Percentiles rank a stretch among this genome's conserved stretches.
Conservation (phyloP, 2,329 filamentous ascomycete species). For the Albifimbria verrucaria region DNA sequence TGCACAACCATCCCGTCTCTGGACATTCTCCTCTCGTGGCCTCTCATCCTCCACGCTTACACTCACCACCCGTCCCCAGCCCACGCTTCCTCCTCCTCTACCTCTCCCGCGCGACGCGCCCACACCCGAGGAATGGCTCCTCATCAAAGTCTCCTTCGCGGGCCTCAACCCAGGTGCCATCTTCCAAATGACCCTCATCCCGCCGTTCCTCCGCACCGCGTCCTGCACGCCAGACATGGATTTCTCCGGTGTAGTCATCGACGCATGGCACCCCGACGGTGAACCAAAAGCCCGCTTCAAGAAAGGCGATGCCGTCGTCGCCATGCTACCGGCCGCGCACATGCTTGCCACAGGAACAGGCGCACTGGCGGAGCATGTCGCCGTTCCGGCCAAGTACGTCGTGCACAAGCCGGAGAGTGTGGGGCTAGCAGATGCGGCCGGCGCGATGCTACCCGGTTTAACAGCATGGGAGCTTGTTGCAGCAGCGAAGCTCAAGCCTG, state of each 20-base stretch:
- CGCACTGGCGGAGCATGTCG: constrained; percentile 36
- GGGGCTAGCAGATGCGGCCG: constrained; percentile 29
- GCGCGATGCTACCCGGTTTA: constrained; percentile 34
- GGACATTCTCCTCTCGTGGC: constrained; percentile 26
- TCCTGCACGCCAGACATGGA: constrained; percentile 40
- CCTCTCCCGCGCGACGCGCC: constrained; percentile 24
- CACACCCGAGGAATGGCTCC: constrained; percentile 30
- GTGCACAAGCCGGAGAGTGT: constrained; percentile 27
- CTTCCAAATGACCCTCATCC: constrained; percentile 38
- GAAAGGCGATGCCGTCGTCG: constrained; percentile 32
- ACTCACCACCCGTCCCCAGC: constrained; percentile 17
- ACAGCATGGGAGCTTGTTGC: constrained; percentile 36
- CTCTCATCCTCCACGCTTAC: constrained; percentile 21
- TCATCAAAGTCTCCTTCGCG: constrained; percentile 38
- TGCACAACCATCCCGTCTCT: constrained; percentile 4
- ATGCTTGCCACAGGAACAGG: constrained; percentile 32
- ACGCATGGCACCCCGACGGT: constrained; percentile 26
- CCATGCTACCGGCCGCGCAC: constrained; percentile 32
- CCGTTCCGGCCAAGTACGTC: constrained; percentile 29
- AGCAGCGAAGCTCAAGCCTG: constrained; percentile 32
- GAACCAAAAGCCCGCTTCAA: constrained; percentile 20
- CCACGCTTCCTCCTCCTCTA: constrained; percentile 20
- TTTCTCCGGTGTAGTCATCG: constrained; percentile 36
- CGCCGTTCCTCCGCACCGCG: constrained; percentile 31
- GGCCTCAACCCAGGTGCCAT: constrained; percentile 43